These are phyloP conservation scores for Lithocarpus polystachyus DNA, from an alignment of 306 rosid species.

Conservation along the genomic window DNA sequence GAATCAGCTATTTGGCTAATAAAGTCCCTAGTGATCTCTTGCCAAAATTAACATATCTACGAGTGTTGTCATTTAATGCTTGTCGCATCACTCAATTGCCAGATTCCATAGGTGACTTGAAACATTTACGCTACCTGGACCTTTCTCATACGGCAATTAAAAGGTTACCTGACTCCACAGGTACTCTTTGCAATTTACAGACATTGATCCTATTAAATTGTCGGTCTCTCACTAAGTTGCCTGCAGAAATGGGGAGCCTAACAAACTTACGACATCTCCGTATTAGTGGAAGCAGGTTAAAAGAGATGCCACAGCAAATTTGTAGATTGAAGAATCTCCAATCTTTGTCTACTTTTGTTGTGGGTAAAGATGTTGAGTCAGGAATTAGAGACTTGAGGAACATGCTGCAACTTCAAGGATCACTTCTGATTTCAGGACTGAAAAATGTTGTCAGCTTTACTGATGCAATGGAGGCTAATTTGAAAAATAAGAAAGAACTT, in stretches of 20 bases:
- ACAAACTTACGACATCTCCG: constrained; percentile 16
- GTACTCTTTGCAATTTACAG: constrained; percentile 29
- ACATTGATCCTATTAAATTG: constrained; percentile 27
- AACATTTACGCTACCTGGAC: constrained; percentile 28
- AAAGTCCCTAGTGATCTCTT: constrained; percentile 24
- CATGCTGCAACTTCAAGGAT: constrained; percentile 26
- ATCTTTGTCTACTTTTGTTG: constrained; percentile 19
- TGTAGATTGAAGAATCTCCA: constrained; percentile 31
- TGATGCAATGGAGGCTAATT: constrained; percentile 32
- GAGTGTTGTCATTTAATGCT: constrained; percentile 31
- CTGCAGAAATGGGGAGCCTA: constrained; percentile 23
- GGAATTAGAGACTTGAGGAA: constrained; percentile 22
- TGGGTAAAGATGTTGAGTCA: constrained; percentile 15
- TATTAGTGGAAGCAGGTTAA: constrained; percentile 24
- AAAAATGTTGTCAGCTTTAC: constrained; percentile 24
- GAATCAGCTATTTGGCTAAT: constrained; percentile 29
- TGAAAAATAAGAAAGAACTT: constrained; percentile 32
- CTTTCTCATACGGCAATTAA: constrained; percentile 31
- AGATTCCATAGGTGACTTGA: constrained; percentile 23
- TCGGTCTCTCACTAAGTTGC: constrained; percentile 24
- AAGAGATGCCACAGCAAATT: constrained; percentile 32
- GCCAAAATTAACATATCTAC: constrained; percentile 19
- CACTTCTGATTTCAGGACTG: constrained; percentile 23
- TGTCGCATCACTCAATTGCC: constrained; percentile 29
- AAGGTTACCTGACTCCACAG: constrained; percentile 23